Percentiles rank a stretch among this genome's conserved stretches.
phyloP scores from a whole-genome alignment of 345 rosid genomes.

The Psidium guajava region DNA sequence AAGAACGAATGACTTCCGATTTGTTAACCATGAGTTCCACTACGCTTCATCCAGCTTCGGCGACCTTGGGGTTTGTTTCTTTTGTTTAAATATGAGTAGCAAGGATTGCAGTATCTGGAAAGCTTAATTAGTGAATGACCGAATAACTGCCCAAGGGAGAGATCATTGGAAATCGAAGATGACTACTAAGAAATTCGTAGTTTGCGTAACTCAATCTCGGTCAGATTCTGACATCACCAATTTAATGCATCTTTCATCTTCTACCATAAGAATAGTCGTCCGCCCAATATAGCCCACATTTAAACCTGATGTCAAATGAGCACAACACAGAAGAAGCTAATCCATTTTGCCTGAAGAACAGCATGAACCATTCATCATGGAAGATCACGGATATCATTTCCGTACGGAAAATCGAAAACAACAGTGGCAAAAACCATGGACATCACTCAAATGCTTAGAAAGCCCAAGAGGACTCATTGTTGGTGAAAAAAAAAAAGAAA shows the following conservation, averaged over 20 bases:
- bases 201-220: not conserved
- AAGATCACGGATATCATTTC: not conserved
- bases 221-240: not conserved
- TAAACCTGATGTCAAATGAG: not conserved
- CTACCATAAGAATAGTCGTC: not conserved
- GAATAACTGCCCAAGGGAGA: not conserved
- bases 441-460: not conserved
- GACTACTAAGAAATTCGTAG: not conserved
- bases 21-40: not conserved
- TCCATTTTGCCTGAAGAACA: not conserved
- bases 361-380: not conserved
- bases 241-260: not conserved
- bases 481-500: not conserved
- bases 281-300: not conserved
- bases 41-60: not conserved
- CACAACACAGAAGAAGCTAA: not conserved
- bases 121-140: not conserved
- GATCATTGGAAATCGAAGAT: not conserved
- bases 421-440: not conserved
- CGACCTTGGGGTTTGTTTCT: not conserved
- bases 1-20: not conserved
- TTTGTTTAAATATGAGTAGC: not conserved
- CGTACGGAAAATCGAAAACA: not conserved
- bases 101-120: not conserved
- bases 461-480: not conserved